Percentiles rank a stretch among this genome's conserved stretches.
These are phyloP conservation scores for Yarrowia yakushimensis DNA, from an alignment of 805 yeast species.

Conservation along the genomic window DNA sequence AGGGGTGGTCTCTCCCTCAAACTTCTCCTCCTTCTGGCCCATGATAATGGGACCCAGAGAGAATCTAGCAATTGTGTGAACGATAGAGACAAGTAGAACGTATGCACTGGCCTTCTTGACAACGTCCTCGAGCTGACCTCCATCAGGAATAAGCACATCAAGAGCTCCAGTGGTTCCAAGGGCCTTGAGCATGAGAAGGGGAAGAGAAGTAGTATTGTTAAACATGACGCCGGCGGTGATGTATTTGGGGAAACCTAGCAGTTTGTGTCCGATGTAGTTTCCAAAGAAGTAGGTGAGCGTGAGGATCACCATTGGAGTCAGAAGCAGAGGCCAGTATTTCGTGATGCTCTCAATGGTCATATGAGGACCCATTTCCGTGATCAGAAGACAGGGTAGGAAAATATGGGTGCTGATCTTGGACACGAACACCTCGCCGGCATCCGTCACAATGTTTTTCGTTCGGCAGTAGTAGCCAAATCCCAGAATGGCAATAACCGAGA, in stretches of 20 bases:
- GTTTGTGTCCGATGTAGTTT: conserved; percentile 19
- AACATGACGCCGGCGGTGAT: conserved; percentile 30
- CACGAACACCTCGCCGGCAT: conserved; percentile 22
- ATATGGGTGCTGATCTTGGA: conserved; percentile 29
- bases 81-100: conserved; percentile 27
- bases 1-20: conserved; percentile 17
- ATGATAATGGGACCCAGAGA: conserved; percentile 29
- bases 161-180: conserved; percentile 27
- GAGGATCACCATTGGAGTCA: conserved; percentile 25
- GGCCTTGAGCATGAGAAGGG: conserved; percentile 28
- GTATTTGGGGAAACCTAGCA: conserved; percentile 26
- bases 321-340: conserved; percentile 29
- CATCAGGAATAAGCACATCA: conserved; percentile 27
- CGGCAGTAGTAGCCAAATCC: conserved; percentile 27
- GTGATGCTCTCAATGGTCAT: conserved; percentile 27
- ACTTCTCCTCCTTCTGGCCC: conserved; percentile 21
- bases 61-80: conserved; percentile 30
- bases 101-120: conserved; percentile 30
- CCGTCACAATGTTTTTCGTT: conserved; percentile 20
- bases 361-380: conserved; percentile 31
- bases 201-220: conserved; percentile 30
- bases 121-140: conserved; percentile 23
- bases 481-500: conserved; percentile 29
- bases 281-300: conserved; percentile 26
- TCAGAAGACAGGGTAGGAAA: conserved; percentile 28